phyloP scores from a whole-genome alignment of 108 stramenopile genomes.

The Skeletonema tropicum region DNA sequence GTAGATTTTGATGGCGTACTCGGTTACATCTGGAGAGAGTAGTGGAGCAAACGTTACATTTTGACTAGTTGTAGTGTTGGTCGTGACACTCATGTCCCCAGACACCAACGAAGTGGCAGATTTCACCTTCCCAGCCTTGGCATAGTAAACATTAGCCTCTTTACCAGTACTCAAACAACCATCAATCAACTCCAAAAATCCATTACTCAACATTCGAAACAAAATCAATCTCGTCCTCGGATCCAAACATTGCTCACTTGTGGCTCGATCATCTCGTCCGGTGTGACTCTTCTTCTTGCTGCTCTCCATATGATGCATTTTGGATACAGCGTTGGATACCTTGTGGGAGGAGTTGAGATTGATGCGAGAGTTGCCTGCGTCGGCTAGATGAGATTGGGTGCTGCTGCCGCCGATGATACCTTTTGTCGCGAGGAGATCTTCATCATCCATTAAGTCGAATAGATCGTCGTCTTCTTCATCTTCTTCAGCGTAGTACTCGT shows the following conservation, averaged over 20 bases:
- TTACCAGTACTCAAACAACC: slow-evolving; percentile 98
- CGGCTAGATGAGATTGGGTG: slow-evolving; percentile 11
- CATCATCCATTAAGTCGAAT: slow-evolving; percentile 45
- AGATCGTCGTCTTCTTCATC: slow-evolving; percentile 58
- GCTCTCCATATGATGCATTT: slow-evolving; percentile 89
- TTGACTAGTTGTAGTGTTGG: slow-evolving; percentile 10
- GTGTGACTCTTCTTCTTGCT: slow-evolving; percentile 86
- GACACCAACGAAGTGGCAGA: neutral
- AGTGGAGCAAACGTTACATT: slow-evolving; percentile 43
- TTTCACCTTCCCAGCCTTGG: slow-evolving; percentile 66
- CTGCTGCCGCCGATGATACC: neutral
- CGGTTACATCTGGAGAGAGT: slow-evolving; percentile 54
- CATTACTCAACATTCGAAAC: slow-evolving; percentile 94
- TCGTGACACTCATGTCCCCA: slow-evolving; percentile 8
- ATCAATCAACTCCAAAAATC: slow-evolving; percentile 91
- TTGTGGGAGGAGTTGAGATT: slow-evolving; percentile 81
- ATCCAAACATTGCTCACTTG: slow-evolving; percentile 94
- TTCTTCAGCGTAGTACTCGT: slow-evolving; percentile 23
- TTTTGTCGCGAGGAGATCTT: slow-evolving; percentile 15
- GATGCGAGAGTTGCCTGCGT: slow-evolving; percentile 54
- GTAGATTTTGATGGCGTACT: slow-evolving; percentile 98
- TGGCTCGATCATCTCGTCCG: slow-evolving; percentile 95
- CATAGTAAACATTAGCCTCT: slow-evolving; percentile 99
- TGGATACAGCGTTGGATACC: slow-evolving; percentile 84
- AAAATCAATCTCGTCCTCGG: slow-evolving; percentile 96